phyloP scores from a whole-genome alignment of 2,329 filamentous ascomycete species.

The Knufia fluminis region DNA sequence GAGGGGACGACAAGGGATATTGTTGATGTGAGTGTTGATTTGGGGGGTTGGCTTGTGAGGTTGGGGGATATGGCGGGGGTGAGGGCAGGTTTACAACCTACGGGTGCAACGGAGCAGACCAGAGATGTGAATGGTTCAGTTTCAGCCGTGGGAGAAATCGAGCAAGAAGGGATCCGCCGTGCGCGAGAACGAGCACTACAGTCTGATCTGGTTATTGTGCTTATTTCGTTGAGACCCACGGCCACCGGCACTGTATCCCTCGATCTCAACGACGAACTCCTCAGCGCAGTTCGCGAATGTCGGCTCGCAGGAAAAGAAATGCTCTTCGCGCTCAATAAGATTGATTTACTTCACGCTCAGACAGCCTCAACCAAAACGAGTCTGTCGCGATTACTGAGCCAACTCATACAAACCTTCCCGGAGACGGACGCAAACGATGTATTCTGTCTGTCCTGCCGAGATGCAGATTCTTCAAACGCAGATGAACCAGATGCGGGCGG shows the following conservation, averaged over 20 bases:
- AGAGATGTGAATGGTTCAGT: constrained; percentile 13
- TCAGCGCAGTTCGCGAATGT: constrained; percentile 44
- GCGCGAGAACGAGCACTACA: constrained; percentile 72
- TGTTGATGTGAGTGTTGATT: constrained; percentile 81
- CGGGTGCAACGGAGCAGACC: not conserved
- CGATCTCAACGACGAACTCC: constrained; percentile 47
- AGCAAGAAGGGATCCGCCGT: constrained; percentile 81
- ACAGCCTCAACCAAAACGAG: constrained; percentile 8
- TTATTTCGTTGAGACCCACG: constrained; percentile 61
- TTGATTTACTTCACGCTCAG: constrained; percentile 37
- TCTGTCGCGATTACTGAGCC: constrained; percentile 24
- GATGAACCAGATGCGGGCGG: constrained; percentile 41
- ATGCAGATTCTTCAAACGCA: constrained; percentile 34
- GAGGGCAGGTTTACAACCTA: constrained; percentile 36
- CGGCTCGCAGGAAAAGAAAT: constrained; percentile 42
- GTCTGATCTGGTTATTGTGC: constrained; percentile 74
- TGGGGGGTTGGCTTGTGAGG: constrained; percentile 84
- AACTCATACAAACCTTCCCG: constrained; percentile 36
- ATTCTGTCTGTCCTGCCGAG: constrained; percentile 63
- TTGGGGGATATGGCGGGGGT: constrained; percentile 93
- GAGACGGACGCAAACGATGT: constrained; percentile 39
- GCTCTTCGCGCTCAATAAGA: constrained; percentile 54
- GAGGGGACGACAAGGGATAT: constrained; percentile 91
- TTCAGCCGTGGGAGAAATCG: constrained; percentile 57
- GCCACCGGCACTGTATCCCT: constrained; percentile 24